These are phyloP conservation scores for Quillaja saponaria DNA, from an alignment of 306 rosid genomes.

Conservation along the genomic window DNA sequence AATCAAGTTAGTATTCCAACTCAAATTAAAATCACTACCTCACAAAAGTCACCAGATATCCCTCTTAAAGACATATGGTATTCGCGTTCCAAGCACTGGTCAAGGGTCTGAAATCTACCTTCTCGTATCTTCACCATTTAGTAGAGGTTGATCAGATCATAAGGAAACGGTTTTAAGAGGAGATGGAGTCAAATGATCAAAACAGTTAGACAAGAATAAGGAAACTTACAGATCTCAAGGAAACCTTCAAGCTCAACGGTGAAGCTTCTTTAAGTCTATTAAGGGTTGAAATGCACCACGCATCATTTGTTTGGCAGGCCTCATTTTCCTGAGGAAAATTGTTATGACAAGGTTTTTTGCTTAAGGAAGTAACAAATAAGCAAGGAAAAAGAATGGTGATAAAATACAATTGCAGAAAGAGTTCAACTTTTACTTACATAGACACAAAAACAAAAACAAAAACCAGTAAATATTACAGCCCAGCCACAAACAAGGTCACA, in stretches of 20 bases:
- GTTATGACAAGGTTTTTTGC: not conserved
- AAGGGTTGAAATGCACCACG: conserved; percentile 74
- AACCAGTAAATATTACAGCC: no score
- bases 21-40: conserved; percentile 48
- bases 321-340: conserved; percentile 53
- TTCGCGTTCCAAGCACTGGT: conserved; percentile 83
- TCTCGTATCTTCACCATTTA: conserved; percentile 64
- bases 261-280: conserved; percentile 76
- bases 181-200: not conserved
- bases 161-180: conserved; percentile 7
- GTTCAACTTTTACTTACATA: not conserved
- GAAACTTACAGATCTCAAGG: conserved; percentile 83
- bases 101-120: conserved; percentile 82
- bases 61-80: conserved; percentile 78
- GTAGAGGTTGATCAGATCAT: conserved; percentile 8
- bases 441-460: no score
- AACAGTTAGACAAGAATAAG: conserved; percentile 15
- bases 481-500: no score
- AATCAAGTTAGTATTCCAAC: not conserved
- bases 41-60: conserved; percentile 74
- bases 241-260: conserved; percentile 89
- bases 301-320: conserved; percentile 64
- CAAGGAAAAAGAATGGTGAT: not conserved
- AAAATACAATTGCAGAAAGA: conserved; percentile 8
- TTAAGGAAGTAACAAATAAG: not conserved